Evolutionary conservation across 2,329 filamentous ascomycete species (phyloP), one percentile per base, ranked within the genome.

Genomic region (Colletotrichum trifolii): DNA sequence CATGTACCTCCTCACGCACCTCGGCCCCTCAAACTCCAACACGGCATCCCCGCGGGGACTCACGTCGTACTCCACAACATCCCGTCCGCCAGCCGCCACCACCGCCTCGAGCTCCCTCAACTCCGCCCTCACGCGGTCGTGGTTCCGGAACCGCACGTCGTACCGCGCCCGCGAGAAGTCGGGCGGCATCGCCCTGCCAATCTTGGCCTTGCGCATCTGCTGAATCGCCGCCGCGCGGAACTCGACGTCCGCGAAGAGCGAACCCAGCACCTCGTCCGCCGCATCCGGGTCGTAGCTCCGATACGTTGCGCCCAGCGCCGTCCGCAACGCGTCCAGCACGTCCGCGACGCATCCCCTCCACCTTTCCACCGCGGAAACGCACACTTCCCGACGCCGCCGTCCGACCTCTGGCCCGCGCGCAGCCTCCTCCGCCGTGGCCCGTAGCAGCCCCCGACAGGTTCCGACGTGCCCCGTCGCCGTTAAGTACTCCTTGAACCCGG

Each of bases 21-120:
- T 79, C 77, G 8, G 73, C 72, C 1, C 70, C 73, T 80, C 76
- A 66, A 86, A 87, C 64, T 86, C 84, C 38, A 87, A 76, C 34
- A 87, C 77, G 3, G 78, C 78, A 64, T 86, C 83, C 7, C 85
- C 84, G 2, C 75, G 75, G 2, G 76, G 75, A 0, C 79, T 76
- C 55, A 86, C 82, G 40, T 74, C 70, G 46, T 76, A 77, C 57
- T 85, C 83, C 13, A 76, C 73, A 8, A 83, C 74, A 79, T 74
- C 13, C 76, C 77, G 2, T 77, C 76, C 0, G 78, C 75, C 35
- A 80, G 79, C 8, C 77, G 79, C 0, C 2, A 84, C 71, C 0
- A 84, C 71, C n/a, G 75, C 73, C 6, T 76, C 74, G 5, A 82
- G 71, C 1, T 79, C 76, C 10, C 68, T 70, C 10, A 84, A 60